These are phyloP conservation scores for Nadsonia starkeyi-henricii DNA, from an alignment of 1,139 yeast species.

Conservation along the genomic window DNA sequence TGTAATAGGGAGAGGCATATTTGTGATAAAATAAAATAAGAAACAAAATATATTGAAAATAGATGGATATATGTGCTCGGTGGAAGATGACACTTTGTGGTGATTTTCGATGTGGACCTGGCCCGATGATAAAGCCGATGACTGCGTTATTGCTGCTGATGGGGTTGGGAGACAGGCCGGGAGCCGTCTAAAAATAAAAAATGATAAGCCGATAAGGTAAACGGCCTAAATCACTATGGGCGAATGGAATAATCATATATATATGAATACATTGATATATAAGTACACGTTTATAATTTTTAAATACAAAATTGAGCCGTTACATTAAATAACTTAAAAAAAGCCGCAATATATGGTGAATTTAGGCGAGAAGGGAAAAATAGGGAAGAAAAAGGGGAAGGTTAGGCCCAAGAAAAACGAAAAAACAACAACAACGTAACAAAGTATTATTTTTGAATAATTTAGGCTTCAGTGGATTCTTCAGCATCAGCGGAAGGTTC, in stretches of 20 bases:
- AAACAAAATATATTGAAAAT: too few species aligned
- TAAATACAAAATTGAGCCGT: not conserved
- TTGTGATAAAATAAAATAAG: not conserved
- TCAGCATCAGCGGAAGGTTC: conserved; percentile 2
- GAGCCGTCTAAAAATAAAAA: too few species aligned
- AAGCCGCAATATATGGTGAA: not conserved
- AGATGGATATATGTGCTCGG: too few species aligned
- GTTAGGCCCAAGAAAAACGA: not conserved
- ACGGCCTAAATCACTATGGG: too few species aligned
- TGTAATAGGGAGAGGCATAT: conserved; percentile 26
- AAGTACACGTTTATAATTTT: not conserved
- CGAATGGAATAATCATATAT: too few species aligned
- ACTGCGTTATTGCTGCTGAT: not conserved
- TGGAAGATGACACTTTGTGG: too few species aligned
- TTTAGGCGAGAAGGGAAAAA: not conserved
- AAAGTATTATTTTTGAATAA: not conserved
- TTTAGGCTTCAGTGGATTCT: not conserved
- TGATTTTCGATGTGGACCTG: too few species aligned
- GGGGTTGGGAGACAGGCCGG: not conserved
- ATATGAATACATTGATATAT: not conserved
- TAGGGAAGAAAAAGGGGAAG: not conserved
- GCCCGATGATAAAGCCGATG: too few species aligned
- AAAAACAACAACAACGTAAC: conserved; percentile 1
- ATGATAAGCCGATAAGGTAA: not conserved
- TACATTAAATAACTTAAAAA: not conserved